These are phyloP conservation scores for Raddia guianensis DNA, from an alignment of 176 grass and related monocot genomes.

Conservation along the genomic window DNA sequence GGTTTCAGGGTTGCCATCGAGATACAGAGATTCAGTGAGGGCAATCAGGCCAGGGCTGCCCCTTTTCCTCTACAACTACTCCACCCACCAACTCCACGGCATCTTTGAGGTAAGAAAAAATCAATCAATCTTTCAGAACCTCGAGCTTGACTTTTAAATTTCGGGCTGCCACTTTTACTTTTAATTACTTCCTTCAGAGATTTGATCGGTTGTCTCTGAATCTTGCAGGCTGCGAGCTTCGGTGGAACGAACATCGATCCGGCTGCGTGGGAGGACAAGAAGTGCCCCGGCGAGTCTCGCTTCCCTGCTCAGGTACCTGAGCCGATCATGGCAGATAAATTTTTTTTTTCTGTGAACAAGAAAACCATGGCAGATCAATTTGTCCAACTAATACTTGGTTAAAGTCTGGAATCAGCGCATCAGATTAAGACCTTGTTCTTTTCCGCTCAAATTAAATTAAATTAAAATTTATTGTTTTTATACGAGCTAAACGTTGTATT, in stretches of 20 bases:
- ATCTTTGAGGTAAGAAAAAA: conserved; percentile 74
- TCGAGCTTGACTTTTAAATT: background rate
- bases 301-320: conserved; percentile 81
- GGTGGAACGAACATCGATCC: conserved; percentile 96
- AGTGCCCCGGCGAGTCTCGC: conserved; percentile 89
- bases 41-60: conserved; percentile 91
- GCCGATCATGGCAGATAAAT: background rate
- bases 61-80: conserved; percentile 99
- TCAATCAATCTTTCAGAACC: background rate
- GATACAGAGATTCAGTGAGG: conserved; percentile 94
- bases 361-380: background rate
- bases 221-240: conserved; percentile 80
- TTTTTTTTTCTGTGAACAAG: no score
- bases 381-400: background rate
- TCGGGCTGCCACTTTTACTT: background rate
- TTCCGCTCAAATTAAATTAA: no score
- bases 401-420: background rate
- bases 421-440: no score
- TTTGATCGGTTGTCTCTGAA: background rate
- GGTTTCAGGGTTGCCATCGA: conserved; percentile 62
- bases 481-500: no score
- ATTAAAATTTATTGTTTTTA: no score
- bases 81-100: conserved; percentile 97
- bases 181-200: background rate
- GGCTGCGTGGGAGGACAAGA: conserved; percentile 99